phyloP scores from a whole-genome alignment of 192 early-diverging fungal species.

The Cladochytrium replicatum region DNA sequence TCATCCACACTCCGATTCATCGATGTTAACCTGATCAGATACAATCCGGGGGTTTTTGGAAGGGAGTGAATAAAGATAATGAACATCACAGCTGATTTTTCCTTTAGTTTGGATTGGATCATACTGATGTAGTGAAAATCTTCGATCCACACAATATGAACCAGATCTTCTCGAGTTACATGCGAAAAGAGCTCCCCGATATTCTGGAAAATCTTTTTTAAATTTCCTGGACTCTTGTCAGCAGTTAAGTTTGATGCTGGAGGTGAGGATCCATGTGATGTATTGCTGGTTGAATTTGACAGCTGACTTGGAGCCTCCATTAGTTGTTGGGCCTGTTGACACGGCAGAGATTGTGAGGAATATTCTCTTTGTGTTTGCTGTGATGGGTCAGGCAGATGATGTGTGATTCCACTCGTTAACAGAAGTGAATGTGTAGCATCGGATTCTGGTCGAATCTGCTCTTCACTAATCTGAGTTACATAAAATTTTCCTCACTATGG shows the following conservation, averaged over 20 bases:
- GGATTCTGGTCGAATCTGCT: too few relatives aligned
- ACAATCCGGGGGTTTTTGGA: constrained; percentile 47
- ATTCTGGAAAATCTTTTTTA: not conserved
- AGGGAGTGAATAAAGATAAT: constrained; percentile 60
- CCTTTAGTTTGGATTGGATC: not conserved
- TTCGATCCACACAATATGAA: constrained; percentile 65
- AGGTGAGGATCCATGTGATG: constrained; percentile 27
- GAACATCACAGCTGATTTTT: not conserved
- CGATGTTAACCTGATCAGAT: constrained; percentile 53
- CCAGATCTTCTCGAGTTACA: constrained; percentile 45
- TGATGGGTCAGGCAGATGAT: too few relatives aligned
- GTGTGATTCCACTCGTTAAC: too few relatives aligned
- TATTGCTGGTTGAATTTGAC: too few relatives aligned
- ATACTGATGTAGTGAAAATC: constrained; percentile 36
- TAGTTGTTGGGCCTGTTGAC: not conserved
- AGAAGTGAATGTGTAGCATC: too few relatives aligned
- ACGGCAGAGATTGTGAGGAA: not conserved
- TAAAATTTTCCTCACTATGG: too few relatives aligned
- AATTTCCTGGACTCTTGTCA: not conserved
- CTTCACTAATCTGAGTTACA: too few relatives aligned
- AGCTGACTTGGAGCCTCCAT: constrained; percentile 1
- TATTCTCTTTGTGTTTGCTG: too few relatives aligned
- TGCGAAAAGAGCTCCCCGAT: constrained; percentile 21
- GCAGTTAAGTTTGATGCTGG: not conserved
- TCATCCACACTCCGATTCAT: not conserved